Base-by-base conservation (phyloP, 768 basidiomycete genomes). In the Rhizopogon vesiculosus region DNA sequence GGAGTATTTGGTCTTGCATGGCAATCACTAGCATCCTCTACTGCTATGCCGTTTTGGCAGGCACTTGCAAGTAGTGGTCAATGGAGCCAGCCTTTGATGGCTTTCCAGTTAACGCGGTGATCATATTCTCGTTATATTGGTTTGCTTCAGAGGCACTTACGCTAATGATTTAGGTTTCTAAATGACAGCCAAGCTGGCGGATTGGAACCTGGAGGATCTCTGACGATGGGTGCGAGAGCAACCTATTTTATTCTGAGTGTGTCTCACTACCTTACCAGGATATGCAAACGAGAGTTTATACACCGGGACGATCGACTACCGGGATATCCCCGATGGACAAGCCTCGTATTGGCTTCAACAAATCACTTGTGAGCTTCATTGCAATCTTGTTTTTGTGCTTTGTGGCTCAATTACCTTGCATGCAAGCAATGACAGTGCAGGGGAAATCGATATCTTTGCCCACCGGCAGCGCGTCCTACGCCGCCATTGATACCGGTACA, bases 1-100 rank as follows among this genome's bases (percentile, higher is more conserved):
- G 90, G 90, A 5, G 79, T 92, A 62, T 74, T 91, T 72, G 90
- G 90, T 10, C 79, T 91, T 43, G 90, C 82, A 0, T 91, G 88
- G 67, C 56, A 72, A 25, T 62, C 77, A 10, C 78, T 91, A 44
- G 77, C 89, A 0, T 72, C 73, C 19, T 86, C 87, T 7, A 64
- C 64, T 3, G 72, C 81, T 0, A 72, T 70, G 13, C 89, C 89
- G 2, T 87, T 90, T 66, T 91, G 89, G 88, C 75, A 85, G 60
- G 68, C 78, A 0, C 71, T 91, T 15, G 65, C 73, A 3, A 66
- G 71, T 19, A 60, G 58, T 19, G 73, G 73, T 41, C 72, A 76
- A 51, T 74, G 86, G 44, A 61, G 72, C 3, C 64, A 62, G 3
- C 82, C 82, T 0, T 76, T 87, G 58, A 84, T 91, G 76, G 72